Evolutionary conservation across 495 filamentous ascomycete genomes (phyloP), one percentile per base, ranked within the genome.

Genomic region (Neurospora sp.): DNA sequence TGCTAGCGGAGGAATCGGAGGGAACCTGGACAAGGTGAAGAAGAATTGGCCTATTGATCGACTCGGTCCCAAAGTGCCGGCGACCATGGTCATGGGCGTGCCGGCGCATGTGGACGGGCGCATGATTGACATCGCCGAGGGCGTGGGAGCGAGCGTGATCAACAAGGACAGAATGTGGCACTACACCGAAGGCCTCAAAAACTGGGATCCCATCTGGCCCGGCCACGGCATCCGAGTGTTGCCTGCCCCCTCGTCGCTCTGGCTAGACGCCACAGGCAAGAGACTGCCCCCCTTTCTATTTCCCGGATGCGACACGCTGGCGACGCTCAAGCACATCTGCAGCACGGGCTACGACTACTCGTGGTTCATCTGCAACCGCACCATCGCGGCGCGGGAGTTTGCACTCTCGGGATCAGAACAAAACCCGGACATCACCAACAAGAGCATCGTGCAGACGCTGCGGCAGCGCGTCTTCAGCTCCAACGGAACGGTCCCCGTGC

Each of bases 91-190:
- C 40, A 74, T 86, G 20, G 85, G 85, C 16, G 85, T 87, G 41
- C 85, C 85, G 0, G 83, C 82, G 11, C 84, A 87, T 65, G 85
- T 87, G 14, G 85, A 86, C 71, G 85, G 85, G 12, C 80, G 85
- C 61, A 86, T 86, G 84, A 81, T 87, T 27, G 85, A 79, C 65
- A 86, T 86, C 18, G 75, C 85, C 14, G 81, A 86, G 74, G 37
- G 70, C 0, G 81, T 79, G 1, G 85, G 85, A 11, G 85, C 84
- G 3, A 76, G 81, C 53, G 71, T 86, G 70, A 78, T 87, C 80
- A 87, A 87, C 75, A 78, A 81, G 48, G 85, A 87, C 70, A 73
- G 85, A 6, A 86, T 86, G 85, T 86, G 85, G 85, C 85, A 86
- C 73, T 87, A 87, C 74, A 87, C 85, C 11, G 85, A 87, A 72